Evolutionary conservation across 805 yeast genomes (phyloP).

Genomic region (Saturnispora diversa): DNA sequence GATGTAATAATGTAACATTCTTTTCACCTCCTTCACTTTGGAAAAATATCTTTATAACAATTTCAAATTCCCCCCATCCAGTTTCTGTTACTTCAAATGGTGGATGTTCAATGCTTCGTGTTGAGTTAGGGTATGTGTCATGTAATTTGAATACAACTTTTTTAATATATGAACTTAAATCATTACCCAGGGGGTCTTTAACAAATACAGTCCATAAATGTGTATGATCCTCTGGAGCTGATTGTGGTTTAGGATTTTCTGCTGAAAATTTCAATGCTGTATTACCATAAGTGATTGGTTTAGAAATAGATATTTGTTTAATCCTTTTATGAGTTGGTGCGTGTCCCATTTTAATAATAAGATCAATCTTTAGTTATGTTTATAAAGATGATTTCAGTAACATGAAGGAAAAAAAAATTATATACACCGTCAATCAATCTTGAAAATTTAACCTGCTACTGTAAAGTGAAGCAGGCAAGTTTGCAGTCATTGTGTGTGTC

Average conservation of each 20-base stretch:
- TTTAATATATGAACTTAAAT: slow-evolving; percentile 71
- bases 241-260: slow-evolving; percentile 41
- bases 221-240: slow-evolving; percentile 82
- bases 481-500: too few species aligned
- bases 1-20: slow-evolving; percentile 78
- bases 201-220: slow-evolving; percentile 94
- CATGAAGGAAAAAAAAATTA: neutral
- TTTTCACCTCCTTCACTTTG: slow-evolving; percentile 84
- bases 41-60: slow-evolving; percentile 78
- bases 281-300: slow-evolving; percentile 80
- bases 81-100: slow-evolving; percentile 95
- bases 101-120: slow-evolving; percentile 80
- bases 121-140: slow-evolving; percentile 83
- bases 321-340: slow-evolving; percentile 25
- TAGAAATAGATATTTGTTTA: slow-evolving; percentile 53
- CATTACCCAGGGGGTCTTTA: slow-evolving; percentile 71
- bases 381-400: neutral
- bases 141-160: slow-evolving; percentile 91
- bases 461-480: too few species aligned
- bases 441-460: too few species aligned
- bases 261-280: slow-evolving; percentile 58
- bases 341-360: slow-evolving; percentile 6
- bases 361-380: neutral
- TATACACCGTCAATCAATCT: too few species aligned
- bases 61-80: slow-evolving; percentile 99